phyloP scores from a whole-genome alignment of 129 eudicot genomes.

The Gnaphalium uliginosum region DNA sequence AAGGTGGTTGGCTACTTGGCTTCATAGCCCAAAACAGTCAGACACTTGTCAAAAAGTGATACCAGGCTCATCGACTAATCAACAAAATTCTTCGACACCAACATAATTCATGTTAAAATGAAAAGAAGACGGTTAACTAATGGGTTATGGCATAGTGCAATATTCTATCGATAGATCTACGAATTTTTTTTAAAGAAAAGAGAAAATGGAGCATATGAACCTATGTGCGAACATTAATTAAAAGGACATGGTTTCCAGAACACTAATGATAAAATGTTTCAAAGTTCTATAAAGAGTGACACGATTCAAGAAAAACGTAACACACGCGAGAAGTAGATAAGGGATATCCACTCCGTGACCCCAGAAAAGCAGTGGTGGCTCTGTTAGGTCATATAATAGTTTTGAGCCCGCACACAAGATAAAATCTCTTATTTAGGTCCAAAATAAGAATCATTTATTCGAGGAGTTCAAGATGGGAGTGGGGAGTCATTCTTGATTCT shows the following conservation, averaged over 20 bases:
- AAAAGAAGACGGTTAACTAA: neutral
- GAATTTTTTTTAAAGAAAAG: neutral
- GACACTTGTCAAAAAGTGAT: neutral
- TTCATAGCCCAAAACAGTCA: neutral
- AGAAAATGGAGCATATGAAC: neutral
- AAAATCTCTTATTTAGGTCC: constrained; percentile 13
- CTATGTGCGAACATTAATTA: neutral
- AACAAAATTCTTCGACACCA: no score
- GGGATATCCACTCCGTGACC: neutral
- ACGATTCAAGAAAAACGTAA: constrained; percentile 4
- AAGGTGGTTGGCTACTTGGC: no score
- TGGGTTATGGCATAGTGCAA: neutral
- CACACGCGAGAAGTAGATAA: neutral
- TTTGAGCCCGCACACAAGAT: constrained; percentile 14
- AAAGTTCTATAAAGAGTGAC: neutral
- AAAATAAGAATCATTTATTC: constrained; percentile 29
- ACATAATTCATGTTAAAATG: neutral
- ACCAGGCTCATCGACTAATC: neutral
- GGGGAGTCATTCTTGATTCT: constrained; percentile 31
- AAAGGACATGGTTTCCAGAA: neutral
- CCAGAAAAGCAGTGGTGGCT: neutral
- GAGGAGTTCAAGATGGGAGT: constrained; percentile 32
- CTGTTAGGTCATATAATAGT: constrained; percentile 16
- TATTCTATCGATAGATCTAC: neutral
- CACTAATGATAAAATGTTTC: neutral